These are phyloP conservation scores for Fistulifera solaris DNA, from an alignment of 108 stramenopile species.

Conservation along the genomic window DNA sequence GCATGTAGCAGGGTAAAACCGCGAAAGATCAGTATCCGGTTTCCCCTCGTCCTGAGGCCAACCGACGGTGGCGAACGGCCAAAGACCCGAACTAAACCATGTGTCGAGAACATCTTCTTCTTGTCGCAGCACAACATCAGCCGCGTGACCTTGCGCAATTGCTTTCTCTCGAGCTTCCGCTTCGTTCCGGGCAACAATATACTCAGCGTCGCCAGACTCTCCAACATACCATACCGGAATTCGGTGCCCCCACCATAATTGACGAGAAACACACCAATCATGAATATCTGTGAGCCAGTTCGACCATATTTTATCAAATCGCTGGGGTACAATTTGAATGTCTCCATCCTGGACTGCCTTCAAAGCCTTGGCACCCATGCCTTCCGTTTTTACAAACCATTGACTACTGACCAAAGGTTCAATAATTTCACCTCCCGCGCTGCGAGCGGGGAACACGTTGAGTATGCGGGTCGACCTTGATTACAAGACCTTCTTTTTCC, in stretches of 20 bases:
- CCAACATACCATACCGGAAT: conserved; percentile 93
- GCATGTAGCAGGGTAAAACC: conserved; percentile 90
- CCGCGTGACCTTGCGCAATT: conserved; percentile 41
- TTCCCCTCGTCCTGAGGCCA: conserved; percentile 76
- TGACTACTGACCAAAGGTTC: conserved; percentile 96
- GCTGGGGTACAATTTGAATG: conserved; percentile 84
- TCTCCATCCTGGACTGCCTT: conserved; percentile 84
- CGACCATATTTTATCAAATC: conserved; percentile 90
- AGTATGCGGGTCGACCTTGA: conserved; percentile 78
- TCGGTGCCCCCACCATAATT: conserved; percentile 96
- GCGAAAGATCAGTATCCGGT: conserved; percentile 56
- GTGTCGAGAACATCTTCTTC: conserved; percentile 96
- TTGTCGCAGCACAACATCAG: conserved; percentile 67
- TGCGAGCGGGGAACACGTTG: conserved; percentile 94
- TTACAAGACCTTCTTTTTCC: conserved; percentile 62
- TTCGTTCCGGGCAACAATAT: conserved; percentile 81
- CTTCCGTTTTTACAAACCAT: conserved; percentile 95
- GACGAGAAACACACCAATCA: conserved; percentile 96
- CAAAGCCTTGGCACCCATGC: conserved; percentile 84
- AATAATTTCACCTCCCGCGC: conserved; percentile 97
- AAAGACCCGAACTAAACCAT: conserved; percentile 97
- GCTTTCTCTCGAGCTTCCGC: conserved; percentile 77
- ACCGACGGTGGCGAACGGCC: conserved; percentile 96
- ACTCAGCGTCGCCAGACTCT: conserved; percentile 59
- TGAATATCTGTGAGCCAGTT: conserved; percentile 89